phyloP scores from a whole-genome alignment of 2,329 filamentous ascomycete genomes.

The Elsinoe necatrix region DNA sequence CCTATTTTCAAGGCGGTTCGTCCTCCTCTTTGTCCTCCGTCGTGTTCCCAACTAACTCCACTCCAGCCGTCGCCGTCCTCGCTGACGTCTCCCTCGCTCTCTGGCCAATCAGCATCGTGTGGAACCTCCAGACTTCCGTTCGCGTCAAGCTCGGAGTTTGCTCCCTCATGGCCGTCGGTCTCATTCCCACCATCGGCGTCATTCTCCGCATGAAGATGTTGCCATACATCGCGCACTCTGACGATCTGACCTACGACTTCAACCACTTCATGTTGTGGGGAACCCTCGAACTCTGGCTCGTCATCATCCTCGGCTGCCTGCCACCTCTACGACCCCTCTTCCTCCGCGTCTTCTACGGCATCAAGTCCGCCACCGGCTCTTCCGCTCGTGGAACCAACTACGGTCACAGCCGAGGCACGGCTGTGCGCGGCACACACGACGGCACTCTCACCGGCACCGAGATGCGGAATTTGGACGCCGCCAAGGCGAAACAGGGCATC shows the following conservation, averaged over 20 bases:
- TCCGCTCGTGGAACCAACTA: not conserved
- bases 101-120: conserved; percentile 10
- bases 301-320: conserved; percentile 11
- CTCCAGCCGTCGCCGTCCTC: not conserved
- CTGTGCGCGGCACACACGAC: not conserved
- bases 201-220: conserved; percentile 3
- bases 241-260: conserved; percentile 8
- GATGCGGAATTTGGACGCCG: not conserved
- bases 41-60: not conserved
- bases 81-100: conserved; percentile 7
- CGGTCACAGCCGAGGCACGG: not conserved
- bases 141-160: conserved; percentile 12
- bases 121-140: not conserved
- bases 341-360: conserved; percentile 8
- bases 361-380: not conserved
- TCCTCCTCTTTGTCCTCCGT: not conserved
- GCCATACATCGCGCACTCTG: not conserved
- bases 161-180: conserved; percentile 7
- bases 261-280: not conserved
- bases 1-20: conserved; percentile 3
- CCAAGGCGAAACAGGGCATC: not conserved
- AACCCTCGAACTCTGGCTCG: conserved; percentile 15
- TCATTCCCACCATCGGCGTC: conserved; percentile 3
- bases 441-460: not conserved
- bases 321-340: conserved; percentile 15